Evolutionary conservation across 164 flowering plant genomes (phyloP).

Genomic region (Buxus sempervirens): DNA sequence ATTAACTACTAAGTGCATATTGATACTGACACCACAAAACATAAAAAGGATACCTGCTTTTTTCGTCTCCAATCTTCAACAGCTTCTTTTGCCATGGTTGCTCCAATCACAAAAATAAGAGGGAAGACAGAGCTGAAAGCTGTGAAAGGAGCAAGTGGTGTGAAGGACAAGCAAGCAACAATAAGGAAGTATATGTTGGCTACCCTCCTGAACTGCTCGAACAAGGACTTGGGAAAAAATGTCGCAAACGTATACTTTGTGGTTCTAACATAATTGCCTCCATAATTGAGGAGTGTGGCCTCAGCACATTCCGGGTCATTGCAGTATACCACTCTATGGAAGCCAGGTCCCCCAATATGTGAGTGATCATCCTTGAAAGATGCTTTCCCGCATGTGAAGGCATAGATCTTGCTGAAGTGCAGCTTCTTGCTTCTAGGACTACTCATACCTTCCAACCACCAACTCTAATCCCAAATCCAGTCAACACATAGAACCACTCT

Average conservation of each 20-base stretch:
- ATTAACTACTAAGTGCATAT: neutral
- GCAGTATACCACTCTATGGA: slow-evolving; percentile 65
- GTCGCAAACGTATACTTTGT: slow-evolving; percentile 68
- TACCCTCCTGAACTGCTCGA: slow-evolving; percentile 83
- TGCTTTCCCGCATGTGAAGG: slow-evolving; percentile 47
- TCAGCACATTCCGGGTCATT: slow-evolving; percentile 58
- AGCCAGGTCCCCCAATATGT: slow-evolving; percentile 73
- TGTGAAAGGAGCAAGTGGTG: slow-evolving; percentile 62
- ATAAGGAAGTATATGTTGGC: slow-evolving; percentile 76
- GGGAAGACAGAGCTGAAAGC: slow-evolving; percentile 60
- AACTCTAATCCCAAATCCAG: slow-evolving; percentile 8
- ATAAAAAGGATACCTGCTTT: slow-evolving; percentile 45
- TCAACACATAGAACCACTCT: slow-evolving; percentile 5
- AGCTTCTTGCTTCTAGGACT: slow-evolving; percentile 44
- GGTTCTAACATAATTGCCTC: slow-evolving; percentile 59
- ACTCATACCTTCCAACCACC: slow-evolving; percentile 26
- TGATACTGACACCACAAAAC: neutral
- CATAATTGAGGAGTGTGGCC: slow-evolving; percentile 37
- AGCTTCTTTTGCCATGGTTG: slow-evolving; percentile 70
- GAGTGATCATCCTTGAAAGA: slow-evolving; percentile 54
- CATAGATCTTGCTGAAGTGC: slow-evolving; percentile 54
- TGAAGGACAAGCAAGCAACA: slow-evolving; percentile 55
- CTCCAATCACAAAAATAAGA: slow-evolving; percentile 61
- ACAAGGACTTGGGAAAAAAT: slow-evolving; percentile 75
- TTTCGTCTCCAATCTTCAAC: slow-evolving; percentile 77